phyloP scores from a whole-genome alignment of 1,284 basidiomycete species.

The Ustilago bromivora region DNA sequence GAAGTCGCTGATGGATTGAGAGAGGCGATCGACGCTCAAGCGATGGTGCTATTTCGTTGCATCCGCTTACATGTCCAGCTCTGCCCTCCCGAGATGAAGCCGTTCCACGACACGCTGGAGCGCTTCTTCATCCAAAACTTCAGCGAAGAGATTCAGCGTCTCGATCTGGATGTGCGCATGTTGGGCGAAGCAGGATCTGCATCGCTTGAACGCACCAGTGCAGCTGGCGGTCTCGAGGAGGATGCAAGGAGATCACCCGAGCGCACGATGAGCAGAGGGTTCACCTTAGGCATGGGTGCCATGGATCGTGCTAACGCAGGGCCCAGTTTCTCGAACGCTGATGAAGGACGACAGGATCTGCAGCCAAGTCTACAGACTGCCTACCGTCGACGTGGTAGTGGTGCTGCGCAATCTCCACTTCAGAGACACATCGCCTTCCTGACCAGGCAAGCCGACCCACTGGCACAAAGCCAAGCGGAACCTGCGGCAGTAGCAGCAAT shows the following conservation, averaged over 20 bases:
- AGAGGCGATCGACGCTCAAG: conserved; percentile 79
- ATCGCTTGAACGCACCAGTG: conserved; percentile 21
- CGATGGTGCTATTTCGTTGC: conserved; percentile 83
- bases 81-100: conserved; percentile 85
- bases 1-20: conserved; percentile 80
- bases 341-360: conserved; percentile 37
- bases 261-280: conserved; percentile 35
- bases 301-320: conserved; percentile 34
- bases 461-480: conserved; percentile 1
- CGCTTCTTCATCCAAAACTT: conserved; percentile 89
- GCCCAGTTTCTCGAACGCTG: conserved; percentile 19
- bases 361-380: conserved; percentile 24
- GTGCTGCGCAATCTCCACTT: conserved; percentile 33
- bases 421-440: conserved; percentile 54
- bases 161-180: conserved; percentile 52
- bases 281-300: conserved; percentile 41
- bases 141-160: conserved; percentile 79
- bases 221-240: conserved; percentile 21
- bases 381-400: conserved; percentile 18
- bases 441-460: conserved; percentile 29
- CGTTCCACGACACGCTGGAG: conserved; percentile 90
- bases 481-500: neutral
- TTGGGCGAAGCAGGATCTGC: conserved; percentile 18
- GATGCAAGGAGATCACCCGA: conserved; percentile 32
- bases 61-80: conserved; percentile 84